Evolutionary conservation across 805 yeast species (phyloP), one percentile per base, ranked within the genome.

Genomic region (Ogataea dorogensis): DNA sequence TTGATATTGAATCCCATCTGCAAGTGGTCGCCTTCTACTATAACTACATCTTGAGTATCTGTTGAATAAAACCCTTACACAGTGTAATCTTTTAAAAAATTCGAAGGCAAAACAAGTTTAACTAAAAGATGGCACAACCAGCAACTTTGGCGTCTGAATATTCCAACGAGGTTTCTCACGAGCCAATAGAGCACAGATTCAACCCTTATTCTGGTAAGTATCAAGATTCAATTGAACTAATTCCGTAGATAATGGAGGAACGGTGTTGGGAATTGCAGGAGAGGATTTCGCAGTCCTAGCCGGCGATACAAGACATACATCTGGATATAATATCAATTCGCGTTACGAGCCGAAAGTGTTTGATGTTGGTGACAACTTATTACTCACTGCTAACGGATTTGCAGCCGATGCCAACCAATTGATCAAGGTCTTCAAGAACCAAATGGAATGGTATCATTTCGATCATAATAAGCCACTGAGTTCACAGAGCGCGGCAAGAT

Each of bases 271-370:
- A 35, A 93, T 93, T 63, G 97, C 98, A 1, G 98, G 98, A 33
- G 86, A 87, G 60, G 97, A 93, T 63, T 93, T 88, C 56, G 96
- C 96, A 13, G 93, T 93, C 22, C 71, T 93, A 43, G 98, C 98
- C 1, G 98, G 98, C 29, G 98, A 93, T 62, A 93, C 98, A n/a
- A 82, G 98, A 70, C 94, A 85, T 56, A 86, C 95, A 5, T 81
- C 84, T 13, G 98, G 97, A 15, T 93, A 88, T 65, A 80, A 86
- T 45, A 93, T 93, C 61, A 88, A 93, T 61, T 81, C 97, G 7
- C 79, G 98, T 57, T 81, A 84, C 61, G 93, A 86, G 61, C 93
- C 95, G 27, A 89, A 87, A 62, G 85, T 93, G 38, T 82, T 86
- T 53, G 77, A 81, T 49, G 83, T 86, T 41, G 98, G 97, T 33